These are phyloP conservation scores for Pterocarpus santalinus DNA, from an alignment of 306 rosid species.

Conservation along the genomic window DNA sequence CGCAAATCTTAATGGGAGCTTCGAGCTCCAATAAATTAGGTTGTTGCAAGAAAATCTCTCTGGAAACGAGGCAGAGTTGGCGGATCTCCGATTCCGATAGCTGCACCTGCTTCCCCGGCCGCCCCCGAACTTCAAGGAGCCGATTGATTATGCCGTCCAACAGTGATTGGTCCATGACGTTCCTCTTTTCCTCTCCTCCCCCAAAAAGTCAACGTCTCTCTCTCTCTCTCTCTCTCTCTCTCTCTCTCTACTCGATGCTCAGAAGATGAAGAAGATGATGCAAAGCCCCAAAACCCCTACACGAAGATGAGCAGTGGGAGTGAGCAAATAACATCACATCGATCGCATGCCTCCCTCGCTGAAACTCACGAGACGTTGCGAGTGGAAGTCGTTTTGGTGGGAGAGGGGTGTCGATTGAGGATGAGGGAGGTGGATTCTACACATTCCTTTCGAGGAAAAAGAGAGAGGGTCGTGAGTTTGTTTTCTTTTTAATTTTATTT, in stretches of 20 bases:
- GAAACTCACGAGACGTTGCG: background rate
- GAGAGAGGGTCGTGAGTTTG: too few species aligned
- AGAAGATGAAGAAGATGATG: background rate
- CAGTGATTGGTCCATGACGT: conserved; percentile 73
- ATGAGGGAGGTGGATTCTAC: background rate
- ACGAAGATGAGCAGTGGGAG: background rate
- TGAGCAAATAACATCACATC: conserved; percentile 29
- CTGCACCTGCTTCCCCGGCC: conserved; percentile 95
- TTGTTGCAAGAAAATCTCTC: conserved; percentile 83
- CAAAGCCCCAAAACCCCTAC: conserved; percentile 20
- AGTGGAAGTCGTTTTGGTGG: conserved; percentile 46
- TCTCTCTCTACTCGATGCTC: background rate
- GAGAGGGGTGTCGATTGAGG: conserved; percentile 47
- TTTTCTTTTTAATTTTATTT: too few species aligned
- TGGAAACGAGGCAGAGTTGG: conserved; percentile 74
- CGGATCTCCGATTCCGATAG: conserved; percentile 95
- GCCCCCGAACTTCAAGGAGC: conserved; percentile 81
- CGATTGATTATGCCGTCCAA: conserved; percentile 89
- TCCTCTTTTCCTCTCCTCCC: background rate
- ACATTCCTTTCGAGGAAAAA: background rate
- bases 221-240: background rate
- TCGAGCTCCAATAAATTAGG: conserved; percentile 85
- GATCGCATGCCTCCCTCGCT: conserved; percentile 31
- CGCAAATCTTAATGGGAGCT: conserved; percentile 96
- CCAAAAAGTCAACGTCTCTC: conserved; percentile 31